These are phyloP conservation scores for Nicotiana tomentosiformis DNA, from an alignment of 257 asterid genomes.

Conservation along the genomic window DNA sequence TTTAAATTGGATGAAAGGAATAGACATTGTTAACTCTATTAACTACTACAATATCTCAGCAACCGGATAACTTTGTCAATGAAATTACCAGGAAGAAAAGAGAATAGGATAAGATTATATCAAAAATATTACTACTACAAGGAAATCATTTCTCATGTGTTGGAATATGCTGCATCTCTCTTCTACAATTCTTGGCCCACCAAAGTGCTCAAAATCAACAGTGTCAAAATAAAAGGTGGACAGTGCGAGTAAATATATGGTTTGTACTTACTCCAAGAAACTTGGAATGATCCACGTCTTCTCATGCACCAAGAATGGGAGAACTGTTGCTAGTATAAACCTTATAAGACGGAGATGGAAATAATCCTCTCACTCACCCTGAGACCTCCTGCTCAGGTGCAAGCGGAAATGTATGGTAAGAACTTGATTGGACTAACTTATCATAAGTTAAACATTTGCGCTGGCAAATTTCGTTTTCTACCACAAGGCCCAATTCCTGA, in stretches of 20 bases:
- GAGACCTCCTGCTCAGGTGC: neutral
- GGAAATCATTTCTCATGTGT: neutral
- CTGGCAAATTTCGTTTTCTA: conserved; percentile 56
- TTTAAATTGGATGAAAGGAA: neutral
- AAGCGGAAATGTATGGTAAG: neutral
- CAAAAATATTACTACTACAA: neutral
- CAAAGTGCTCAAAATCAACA: neutral
- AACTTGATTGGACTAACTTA: neutral
- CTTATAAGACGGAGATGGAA: neutral
- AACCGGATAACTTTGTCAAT: neutral
- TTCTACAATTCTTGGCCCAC: neutral
- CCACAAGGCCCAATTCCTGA: conserved; percentile 46
- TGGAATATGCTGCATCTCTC: neutral
- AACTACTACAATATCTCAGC: neutral
- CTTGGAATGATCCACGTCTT: neutral
- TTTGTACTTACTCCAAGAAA: neutral
- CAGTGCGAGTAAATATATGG: neutral
- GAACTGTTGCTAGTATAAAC: neutral
- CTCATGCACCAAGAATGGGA: neutral
- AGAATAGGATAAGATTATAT: neutral
- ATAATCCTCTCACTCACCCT: neutral
- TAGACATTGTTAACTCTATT: neutral
- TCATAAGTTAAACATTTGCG: conserved; percentile 50
- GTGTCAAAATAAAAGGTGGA: neutral
- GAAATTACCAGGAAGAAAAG: neutral